Evolutionary conservation across 257 asterid genomes (phyloP).

Genomic region (Galeopsis tetrahit): DNA sequence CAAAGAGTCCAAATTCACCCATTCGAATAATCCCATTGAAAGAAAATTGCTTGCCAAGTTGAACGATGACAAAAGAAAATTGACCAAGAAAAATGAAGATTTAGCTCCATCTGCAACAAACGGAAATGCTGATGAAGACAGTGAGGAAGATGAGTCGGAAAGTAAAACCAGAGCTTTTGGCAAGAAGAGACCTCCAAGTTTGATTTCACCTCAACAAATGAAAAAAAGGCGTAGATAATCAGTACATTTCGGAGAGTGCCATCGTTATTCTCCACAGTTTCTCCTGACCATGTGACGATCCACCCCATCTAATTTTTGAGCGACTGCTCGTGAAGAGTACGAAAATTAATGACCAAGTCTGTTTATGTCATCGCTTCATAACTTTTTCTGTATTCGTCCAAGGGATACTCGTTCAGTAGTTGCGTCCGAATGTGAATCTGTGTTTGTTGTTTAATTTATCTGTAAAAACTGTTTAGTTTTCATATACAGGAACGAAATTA

Average conservation of each 20-base stretch:
- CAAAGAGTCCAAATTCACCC: conserved; percentile 44
- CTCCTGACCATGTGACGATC: not conserved
- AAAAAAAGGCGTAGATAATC: conserved; percentile 51
- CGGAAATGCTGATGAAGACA: conserved; percentile 53
- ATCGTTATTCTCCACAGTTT: not conserved
- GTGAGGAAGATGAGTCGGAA: conserved; percentile 71
- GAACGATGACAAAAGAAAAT: conserved; percentile 52
- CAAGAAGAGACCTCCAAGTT: conserved; percentile 60
- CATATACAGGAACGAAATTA: not conserved
- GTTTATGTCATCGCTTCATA: not conserved
- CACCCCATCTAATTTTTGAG: not conserved
- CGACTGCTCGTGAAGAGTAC: not conserved
- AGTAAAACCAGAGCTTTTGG: conserved; percentile 71
- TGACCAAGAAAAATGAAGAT: conserved; percentile 44
- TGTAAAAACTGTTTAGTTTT: not conserved
- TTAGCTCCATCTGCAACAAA: conserved; percentile 40
- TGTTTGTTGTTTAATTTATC: too few relatives aligned
- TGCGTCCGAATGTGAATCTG: not conserved
- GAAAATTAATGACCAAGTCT: not conserved
- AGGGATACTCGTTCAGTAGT: not conserved
- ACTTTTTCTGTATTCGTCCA: not conserved
- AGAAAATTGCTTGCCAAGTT: conserved; percentile 64
- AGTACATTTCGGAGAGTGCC: not conserved
- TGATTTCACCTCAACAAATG: conserved; percentile 28
- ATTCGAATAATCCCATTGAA: conserved; percentile 61